phyloP scores from a whole-genome alignment of 2,329 filamentous ascomycete species.

The Pyrenochaeta sp. region DNA sequence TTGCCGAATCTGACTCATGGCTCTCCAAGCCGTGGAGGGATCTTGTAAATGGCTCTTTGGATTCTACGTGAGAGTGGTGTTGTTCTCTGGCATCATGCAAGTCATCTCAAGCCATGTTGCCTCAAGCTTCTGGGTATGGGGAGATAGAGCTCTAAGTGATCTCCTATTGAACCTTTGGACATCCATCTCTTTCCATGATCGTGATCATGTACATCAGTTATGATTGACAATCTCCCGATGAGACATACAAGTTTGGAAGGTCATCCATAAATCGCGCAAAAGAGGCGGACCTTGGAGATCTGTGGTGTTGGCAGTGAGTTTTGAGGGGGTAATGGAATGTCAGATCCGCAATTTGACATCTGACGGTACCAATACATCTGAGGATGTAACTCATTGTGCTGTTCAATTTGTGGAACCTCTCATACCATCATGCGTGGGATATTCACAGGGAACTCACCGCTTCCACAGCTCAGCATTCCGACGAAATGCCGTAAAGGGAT shows the following conservation, averaged over 20 bases:
- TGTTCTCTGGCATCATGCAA: slow-evolving; percentile 1
- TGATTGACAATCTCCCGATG: neutral
- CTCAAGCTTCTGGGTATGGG: neutral
- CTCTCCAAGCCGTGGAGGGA: too few relatives aligned
- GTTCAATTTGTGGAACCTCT: slow-evolving; percentile 5
- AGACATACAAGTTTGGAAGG: neutral
- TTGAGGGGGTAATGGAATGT: slow-evolving; percentile 1
- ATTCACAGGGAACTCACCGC: neutral
- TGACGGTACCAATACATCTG: slow-evolving; percentile 8
- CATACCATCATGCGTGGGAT: slow-evolving; percentile 6
- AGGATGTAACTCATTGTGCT: neutral
- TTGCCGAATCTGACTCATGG: too few relatives aligned
- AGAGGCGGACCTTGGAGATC: neutral
- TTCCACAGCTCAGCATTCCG: neutral
- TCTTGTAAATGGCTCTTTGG: too few relatives aligned
- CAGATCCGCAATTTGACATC: neutral
- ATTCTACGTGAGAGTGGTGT: too few relatives aligned
- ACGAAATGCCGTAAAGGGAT: slow-evolving; percentile 3
- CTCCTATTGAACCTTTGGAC: neutral
- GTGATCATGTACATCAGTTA: neutral
- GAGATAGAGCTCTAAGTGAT: neutral
- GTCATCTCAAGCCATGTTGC: neutral
- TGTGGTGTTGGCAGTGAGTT: neutral
- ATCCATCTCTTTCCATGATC: neutral
- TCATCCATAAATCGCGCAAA: slow-evolving; percentile 5